phyloP scores from a whole-genome alignment of 306 rosid genomes.

The Mimosa bimucronata region DNA sequence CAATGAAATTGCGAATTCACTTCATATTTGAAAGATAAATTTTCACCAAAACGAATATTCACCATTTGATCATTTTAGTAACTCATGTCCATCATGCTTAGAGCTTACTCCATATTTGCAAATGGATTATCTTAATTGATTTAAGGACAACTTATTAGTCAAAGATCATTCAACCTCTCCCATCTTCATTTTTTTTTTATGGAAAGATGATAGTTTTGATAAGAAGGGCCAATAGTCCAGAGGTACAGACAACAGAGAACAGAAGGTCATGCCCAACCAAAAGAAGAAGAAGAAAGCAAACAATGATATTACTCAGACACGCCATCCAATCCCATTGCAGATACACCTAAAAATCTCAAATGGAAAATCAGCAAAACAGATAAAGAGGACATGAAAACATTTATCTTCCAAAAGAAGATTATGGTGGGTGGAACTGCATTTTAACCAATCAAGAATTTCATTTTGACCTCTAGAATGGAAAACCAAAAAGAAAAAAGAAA shows the following conservation, averaged over 20 bases:
- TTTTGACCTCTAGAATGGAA: not conserved
- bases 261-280: not conserved
- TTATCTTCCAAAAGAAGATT: not conserved
- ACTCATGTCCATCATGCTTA: not conserved
- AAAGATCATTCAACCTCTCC: slow-evolving; percentile 2
- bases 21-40: slow-evolving; percentile 11
- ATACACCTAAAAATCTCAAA: not conserved
- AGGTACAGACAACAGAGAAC: not conserved
- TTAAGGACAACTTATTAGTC: not conserved
- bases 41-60: not conserved
- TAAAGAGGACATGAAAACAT: not conserved
- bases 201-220: not conserved
- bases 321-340: not conserved
- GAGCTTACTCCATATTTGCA: not conserved
- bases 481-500: too few species aligned
- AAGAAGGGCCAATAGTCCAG: not conserved
- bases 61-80: not conserved
- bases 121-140: too few species aligned
- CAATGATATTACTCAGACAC: not conserved
- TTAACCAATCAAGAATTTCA: not conserved
- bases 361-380: not conserved
- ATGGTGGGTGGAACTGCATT: not conserved
- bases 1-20: slow-evolving; percentile 19
- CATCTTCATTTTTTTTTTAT: not conserved
- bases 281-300: not conserved